phyloP scores from a whole-genome alignment of 1,284 basidiomycete genomes.

The Cutaneotrichosporon cutaneum region DNA sequence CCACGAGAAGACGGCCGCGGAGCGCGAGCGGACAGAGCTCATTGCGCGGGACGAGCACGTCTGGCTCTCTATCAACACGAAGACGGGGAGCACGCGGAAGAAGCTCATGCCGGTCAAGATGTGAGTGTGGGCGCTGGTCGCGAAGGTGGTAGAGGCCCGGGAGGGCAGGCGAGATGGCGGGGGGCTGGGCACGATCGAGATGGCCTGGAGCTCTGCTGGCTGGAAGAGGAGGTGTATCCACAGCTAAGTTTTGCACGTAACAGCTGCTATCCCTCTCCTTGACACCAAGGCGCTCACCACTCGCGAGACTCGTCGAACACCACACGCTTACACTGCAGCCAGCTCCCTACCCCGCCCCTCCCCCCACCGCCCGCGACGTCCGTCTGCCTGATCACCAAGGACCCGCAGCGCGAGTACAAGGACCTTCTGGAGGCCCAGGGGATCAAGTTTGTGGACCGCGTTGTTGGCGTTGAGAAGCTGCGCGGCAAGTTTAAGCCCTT shows the following conservation, averaged over 20 bases:
- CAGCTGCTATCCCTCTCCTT: no score
- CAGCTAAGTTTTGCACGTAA: no score
- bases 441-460: constrained; percentile 84
- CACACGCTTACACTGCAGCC: constrained; percentile 54
- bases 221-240: no score
- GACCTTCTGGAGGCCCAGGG: constrained; percentile 73
- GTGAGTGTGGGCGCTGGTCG: constrained; percentile 57
- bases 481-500: constrained; percentile 91
- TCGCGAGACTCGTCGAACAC: background rate
- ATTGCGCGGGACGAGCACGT: constrained; percentile 76
- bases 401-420: constrained; percentile 94
- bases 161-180: constrained; percentile 61
- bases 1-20: constrained; percentile 62
- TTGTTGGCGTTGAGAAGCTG: constrained; percentile 86
- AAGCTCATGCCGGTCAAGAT: constrained; percentile 80
- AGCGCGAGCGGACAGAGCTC: constrained; percentile 72
- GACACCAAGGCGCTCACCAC: no score
- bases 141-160: background rate
- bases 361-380: constrained; percentile 73
- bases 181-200: no score
- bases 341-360: constrained; percentile 69
- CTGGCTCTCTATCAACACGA: constrained; percentile 81
- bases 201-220: no score
- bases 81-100: constrained; percentile 70
- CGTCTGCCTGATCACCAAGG: constrained; percentile 89